Evolutionary conservation across 1,284 basidiomycete genomes (phyloP).

Genomic region (Mycosarcoma mackinlayi): DNA sequence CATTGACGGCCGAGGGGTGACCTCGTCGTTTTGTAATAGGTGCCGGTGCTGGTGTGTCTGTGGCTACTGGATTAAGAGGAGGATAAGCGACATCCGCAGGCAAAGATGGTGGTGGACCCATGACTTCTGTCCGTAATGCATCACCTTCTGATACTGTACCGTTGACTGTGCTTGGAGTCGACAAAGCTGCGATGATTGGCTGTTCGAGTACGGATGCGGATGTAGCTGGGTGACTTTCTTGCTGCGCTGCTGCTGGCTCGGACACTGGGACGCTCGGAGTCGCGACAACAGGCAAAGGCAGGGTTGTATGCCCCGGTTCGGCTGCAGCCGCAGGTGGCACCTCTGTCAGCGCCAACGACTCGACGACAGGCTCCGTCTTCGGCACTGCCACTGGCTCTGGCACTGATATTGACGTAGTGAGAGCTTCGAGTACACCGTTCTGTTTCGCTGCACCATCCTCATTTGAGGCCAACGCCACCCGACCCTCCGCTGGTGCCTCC

Average conservation of each 20-base stretch:
- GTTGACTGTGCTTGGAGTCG: background rate
- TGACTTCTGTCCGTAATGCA: conserved; percentile 42
- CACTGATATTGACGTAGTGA: background rate
- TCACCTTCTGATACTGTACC: conserved; percentile 8
- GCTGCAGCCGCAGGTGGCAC: background rate
- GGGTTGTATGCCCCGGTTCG: background rate
- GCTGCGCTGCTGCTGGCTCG: conserved; percentile 4
- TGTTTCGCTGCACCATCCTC: background rate
- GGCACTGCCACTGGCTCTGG: background rate
- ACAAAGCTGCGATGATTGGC: conserved; percentile 13
- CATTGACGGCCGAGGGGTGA: conserved; percentile 9
- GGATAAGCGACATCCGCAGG: conserved; percentile 39
- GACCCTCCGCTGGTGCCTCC: background rate
- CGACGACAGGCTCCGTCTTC: conserved; percentile 11
- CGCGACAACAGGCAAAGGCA: conserved; percentile 12
- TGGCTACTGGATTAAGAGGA: conserved; percentile 37
- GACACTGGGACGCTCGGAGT: background rate
- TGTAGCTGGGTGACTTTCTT: background rate
- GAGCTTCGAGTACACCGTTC: background rate
- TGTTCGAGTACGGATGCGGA: background rate
- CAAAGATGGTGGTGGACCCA: conserved; percentile 48
- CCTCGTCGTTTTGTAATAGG: conserved; percentile 21
- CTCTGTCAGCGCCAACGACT: background rate
- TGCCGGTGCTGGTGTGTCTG: conserved; percentile 12
- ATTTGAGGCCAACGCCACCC: background rate